Evolutionary conservation across 805 yeast genomes (phyloP).

Genomic region (Wickerhamomyces rabaulensis): DNA sequence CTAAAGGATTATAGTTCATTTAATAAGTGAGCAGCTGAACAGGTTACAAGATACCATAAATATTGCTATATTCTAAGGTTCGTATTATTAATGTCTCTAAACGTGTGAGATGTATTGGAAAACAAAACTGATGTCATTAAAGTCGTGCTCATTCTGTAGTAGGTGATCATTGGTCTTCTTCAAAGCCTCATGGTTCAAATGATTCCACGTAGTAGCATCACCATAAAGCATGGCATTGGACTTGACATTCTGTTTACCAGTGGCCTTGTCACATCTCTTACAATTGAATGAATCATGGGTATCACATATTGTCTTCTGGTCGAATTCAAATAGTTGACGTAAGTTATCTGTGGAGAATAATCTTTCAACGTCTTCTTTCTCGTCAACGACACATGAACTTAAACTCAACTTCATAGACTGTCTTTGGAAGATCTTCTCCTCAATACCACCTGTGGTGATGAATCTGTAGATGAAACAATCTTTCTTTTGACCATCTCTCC

Average conservation of each 20-base stretch:
- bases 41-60: no score
- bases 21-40: no score
- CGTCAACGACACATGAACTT: slow-evolving; percentile 95
- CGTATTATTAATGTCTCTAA: slow-evolving; percentile 1
- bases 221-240: slow-evolving; percentile 93
- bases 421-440: slow-evolving; percentile 92
- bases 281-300: slow-evolving; percentile 93
- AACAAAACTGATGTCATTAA: slow-evolving; percentile 72
- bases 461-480: slow-evolving; percentile 94
- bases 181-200: slow-evolving; percentile 61
- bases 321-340: slow-evolving; percentile 67
- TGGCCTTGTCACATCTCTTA: slow-evolving; percentile 55
- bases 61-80: neutral
- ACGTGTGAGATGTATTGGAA: slow-evolving; percentile 90
- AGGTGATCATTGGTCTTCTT: slow-evolving; percentile 68
- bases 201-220: slow-evolving; percentile 98
- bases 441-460: slow-evolving; percentile 91
- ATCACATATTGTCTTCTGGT: slow-evolving; percentile 67
- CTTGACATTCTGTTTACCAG: slow-evolving; percentile 54
- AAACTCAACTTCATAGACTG: slow-evolving; percentile 91
- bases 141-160: slow-evolving; percentile 65
- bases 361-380: slow-evolving; percentile 91
- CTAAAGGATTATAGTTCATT: no score
- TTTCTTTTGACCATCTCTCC: slow-evolving; percentile 99
- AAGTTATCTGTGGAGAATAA: slow-evolving; percentile 80